phyloP scores from a whole-genome alignment of 2,329 filamentous ascomycete species.

The Cladorrhinum sp. region DNA sequence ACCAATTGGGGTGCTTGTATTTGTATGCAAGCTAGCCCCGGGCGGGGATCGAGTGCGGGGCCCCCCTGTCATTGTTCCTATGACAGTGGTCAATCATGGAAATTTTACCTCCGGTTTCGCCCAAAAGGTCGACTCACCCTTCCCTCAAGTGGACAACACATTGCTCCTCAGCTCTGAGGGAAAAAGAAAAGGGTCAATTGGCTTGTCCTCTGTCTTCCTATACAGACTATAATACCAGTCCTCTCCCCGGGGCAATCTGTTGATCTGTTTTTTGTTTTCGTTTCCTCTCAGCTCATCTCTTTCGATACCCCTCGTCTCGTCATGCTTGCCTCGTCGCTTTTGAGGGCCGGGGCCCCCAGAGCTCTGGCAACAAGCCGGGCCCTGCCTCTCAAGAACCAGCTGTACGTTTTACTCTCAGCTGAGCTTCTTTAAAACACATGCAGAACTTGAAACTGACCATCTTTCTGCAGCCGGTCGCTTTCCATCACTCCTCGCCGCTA shows the following conservation, averaged over 20 bases:
- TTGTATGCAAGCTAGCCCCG: constrained; percentile 22
- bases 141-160: constrained; percentile 8
- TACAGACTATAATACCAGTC: neutral
- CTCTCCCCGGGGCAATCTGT: constrained; percentile 11
- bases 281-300: constrained; percentile 9
- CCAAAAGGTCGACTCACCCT: constrained; percentile 27
- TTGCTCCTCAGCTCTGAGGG: neutral
- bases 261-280: constrained; percentile 10
- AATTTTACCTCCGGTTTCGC: constrained; percentile 34
- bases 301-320: constrained; percentile 8
- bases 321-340: constrained; percentile 28
- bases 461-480: constrained; percentile 44
- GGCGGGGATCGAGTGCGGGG: constrained; percentile 27
- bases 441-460: constrained; percentile 10
- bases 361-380: constrained; percentile 29
- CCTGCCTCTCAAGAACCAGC: constrained; percentile 24
- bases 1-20: constrained; percentile 32
- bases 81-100: constrained; percentile 24
- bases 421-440: too few species aligned
- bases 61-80: constrained; percentile 25
- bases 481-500: constrained; percentile 48
- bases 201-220: constrained; percentile 4
- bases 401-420: constrained; percentile 19
- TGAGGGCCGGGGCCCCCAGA: constrained; percentile 27
- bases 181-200: constrained; percentile 21